phyloP scores from a whole-genome alignment of 306 rosid genomes.

The Sesbania bispinosa region DNA sequence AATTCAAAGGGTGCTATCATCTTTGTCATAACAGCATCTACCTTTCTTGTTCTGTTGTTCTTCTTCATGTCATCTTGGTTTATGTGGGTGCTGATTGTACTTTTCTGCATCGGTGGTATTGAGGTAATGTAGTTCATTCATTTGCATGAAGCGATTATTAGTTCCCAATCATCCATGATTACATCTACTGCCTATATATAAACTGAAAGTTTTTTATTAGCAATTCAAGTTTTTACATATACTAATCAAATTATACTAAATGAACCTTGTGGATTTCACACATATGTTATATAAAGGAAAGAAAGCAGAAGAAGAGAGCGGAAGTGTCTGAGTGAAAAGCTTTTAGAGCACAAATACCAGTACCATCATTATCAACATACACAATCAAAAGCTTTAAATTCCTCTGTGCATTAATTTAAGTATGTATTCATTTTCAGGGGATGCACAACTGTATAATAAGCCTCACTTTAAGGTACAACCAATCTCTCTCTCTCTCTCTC shows the following conservation, averaged over 20 bases:
- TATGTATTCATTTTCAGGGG: constrained; percentile 64
- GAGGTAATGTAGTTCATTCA: constrained; percentile 56
- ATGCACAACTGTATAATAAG: constrained; percentile 74
- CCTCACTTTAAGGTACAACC: constrained; percentile 59
- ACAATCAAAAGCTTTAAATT: not conserved
- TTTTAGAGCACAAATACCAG: constrained; percentile 15
- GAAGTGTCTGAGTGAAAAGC: not conserved
- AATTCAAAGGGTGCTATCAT: constrained; percentile 69
- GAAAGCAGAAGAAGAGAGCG: constrained; percentile 11
- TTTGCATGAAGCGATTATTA: constrained; percentile 24
- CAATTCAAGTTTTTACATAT: not conserved
- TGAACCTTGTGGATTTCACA: constrained; percentile 16
- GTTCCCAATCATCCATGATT: constrained; percentile 5
- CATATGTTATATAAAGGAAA: not conserved
- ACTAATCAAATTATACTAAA: constrained; percentile 17
- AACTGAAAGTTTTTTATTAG: not conserved
- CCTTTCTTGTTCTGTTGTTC: constrained; percentile 71
- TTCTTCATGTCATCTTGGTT: constrained; percentile 98
- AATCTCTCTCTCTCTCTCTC: constrained; percentile 13
- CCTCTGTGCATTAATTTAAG: constrained; percentile 25
- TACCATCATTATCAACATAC: not conserved
- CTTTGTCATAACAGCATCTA: constrained; percentile 79
- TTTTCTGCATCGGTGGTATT: constrained; percentile 92
- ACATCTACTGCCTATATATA: constrained; percentile 8
- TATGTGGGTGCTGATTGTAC: constrained; percentile 87